These are phyloP conservation scores for Vitis amurensis DNA, from an alignment of 164 flowering plant genomes.

Conservation along the genomic window DNA sequence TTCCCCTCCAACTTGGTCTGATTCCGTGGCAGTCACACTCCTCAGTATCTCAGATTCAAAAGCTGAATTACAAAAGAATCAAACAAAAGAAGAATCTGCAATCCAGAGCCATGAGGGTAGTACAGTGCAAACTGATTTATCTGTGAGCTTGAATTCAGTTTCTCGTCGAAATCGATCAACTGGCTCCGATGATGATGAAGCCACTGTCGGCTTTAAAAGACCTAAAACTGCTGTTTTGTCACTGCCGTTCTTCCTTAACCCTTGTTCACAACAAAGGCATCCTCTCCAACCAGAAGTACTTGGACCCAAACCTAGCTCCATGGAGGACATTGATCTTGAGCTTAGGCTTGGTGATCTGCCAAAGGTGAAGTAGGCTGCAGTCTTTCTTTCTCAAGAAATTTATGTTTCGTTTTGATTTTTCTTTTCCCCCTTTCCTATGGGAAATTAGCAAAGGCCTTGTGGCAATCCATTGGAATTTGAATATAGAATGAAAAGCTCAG, in stretches of 20 bases:
- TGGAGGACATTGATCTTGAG: constrained; percentile 51
- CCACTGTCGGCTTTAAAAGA: constrained; percentile 18
- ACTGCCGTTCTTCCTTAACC: constrained; percentile 5
- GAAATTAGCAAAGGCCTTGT: neutral
- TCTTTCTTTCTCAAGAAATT: neutral
- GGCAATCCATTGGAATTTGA: neutral
- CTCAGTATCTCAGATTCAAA: neutral
- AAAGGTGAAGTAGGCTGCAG: constrained; percentile 24
- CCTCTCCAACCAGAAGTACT: constrained; percentile 9
- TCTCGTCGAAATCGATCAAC: neutral
- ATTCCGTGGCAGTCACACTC: neutral
- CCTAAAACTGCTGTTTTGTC: constrained; percentile 13
- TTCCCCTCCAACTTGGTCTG: neutral
- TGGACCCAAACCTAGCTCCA: constrained; percentile 7
- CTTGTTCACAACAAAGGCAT: constrained; percentile 1
- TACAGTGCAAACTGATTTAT: constrained; percentile 21
- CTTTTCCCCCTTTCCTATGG: neutral
- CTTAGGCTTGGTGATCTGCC: constrained; percentile 44
- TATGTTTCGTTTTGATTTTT: neutral
- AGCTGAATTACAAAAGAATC: neutral
- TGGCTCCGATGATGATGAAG: constrained; percentile 9
- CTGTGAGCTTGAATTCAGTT: constrained; percentile 17
- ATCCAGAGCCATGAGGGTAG: neutral
- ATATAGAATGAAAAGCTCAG: too few species aligned
- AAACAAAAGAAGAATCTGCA: neutral